phyloP scores from a whole-genome alignment of 768 basidiomycete genomes.

The Xerocomellus intermedius region DNA sequence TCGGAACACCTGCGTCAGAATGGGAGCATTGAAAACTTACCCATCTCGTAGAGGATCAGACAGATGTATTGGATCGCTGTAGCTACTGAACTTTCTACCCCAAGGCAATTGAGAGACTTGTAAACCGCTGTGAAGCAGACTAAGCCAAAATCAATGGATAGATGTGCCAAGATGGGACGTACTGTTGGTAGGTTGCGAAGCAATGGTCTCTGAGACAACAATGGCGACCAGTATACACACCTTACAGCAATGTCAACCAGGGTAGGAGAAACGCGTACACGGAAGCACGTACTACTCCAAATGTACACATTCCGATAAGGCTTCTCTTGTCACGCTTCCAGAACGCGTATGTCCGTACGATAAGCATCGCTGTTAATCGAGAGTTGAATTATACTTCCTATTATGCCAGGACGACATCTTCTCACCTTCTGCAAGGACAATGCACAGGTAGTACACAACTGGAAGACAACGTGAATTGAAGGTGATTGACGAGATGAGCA shows the following conservation, averaged over 20 bases:
- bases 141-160: neutral
- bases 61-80: constrained; percentile 8
- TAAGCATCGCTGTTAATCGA: constrained; percentile 10
- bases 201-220: constrained; percentile 7
- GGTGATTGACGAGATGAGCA: neutral
- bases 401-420: neutral
- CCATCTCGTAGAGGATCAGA: constrained; percentile 18
- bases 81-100: neutral
- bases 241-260: neutral
- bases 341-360: constrained; percentile 20
- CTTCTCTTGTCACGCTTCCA: constrained; percentile 18
- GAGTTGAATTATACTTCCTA: neutral
- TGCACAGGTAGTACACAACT: constrained; percentile 17
- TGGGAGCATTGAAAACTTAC: neutral
- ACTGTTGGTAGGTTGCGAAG: constrained; percentile 3
- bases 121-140: constrained; percentile 6
- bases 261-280: neutral
- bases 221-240: constrained; percentile 3
- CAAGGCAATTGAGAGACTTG: constrained; percentile 11
- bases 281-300: constrained; percentile 6
- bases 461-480: neutral
- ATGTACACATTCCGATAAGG: constrained; percentile 14
- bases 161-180: neutral
- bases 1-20: neutral
- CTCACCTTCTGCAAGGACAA: constrained; percentile 18